phyloP scores from a whole-genome alignment of 2,329 filamentous ascomycete species.

The Fusarium udum region DNA sequence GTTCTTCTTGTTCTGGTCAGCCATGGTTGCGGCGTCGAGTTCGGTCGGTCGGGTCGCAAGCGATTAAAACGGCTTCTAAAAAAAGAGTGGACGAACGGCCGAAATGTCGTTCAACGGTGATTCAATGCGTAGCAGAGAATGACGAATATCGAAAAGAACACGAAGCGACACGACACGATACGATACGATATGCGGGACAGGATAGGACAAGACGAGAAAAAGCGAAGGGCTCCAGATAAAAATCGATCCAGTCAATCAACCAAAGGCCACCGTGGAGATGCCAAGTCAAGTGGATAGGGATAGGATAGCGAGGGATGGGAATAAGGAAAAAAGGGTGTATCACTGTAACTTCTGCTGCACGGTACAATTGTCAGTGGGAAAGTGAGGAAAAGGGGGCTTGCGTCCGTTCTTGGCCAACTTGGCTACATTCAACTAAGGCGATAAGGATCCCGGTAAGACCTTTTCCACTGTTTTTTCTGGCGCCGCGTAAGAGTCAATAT shows the following conservation, averaged over 20 bases:
- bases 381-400: constrained; percentile 21
- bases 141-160: constrained; percentile 9
- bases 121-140: constrained; percentile 7
- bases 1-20: constrained; percentile 37
- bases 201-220: constrained; percentile 1
- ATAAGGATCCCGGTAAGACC: constrained; percentile 6
- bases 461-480: constrained; percentile 5
- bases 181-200: constrained; percentile 1
- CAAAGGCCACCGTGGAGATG: constrained; percentile 25
- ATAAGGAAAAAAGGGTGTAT: constrained; percentile 9
- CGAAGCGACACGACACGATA: constrained; percentile 4
- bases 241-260: constrained; percentile 28
- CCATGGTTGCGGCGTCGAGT: constrained; percentile 15
- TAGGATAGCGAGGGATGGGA: neutral
- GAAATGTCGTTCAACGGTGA: constrained; percentile 32
- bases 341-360: constrained; percentile 2
- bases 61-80: constrained; percentile 1
- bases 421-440: constrained; percentile 18
- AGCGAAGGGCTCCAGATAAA: constrained; percentile 18
- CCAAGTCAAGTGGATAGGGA: constrained; percentile 25
- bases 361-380: constrained; percentile 2
- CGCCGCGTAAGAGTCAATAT: constrained; percentile 24
- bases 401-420: constrained; percentile 18
- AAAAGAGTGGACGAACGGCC: constrained; percentile 40
- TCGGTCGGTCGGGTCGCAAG: constrained; percentile 12